Conservation (phyloP, 495 filamentous ascomycete species). For the Cladorrhinum samala region DNA sequence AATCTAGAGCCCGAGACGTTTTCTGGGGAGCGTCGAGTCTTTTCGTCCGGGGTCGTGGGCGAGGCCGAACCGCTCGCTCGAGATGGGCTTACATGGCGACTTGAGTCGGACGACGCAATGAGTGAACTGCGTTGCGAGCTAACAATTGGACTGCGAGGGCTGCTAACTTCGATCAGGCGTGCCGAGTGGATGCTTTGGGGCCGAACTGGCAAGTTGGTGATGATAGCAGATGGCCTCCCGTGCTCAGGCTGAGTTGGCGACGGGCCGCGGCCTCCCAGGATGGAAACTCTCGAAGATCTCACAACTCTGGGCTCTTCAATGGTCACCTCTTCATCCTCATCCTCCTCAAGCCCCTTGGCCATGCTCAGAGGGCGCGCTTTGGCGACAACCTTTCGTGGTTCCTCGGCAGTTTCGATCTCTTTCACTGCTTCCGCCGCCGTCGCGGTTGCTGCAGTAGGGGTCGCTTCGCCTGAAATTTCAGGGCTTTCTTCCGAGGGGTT, state of each 20-base stretch:
- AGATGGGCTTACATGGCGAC: slow-evolving; percentile 27
- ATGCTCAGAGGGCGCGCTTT: slow-evolving; percentile 8
- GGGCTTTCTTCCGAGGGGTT: background rate
- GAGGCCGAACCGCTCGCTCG: slow-evolving; percentile 33
- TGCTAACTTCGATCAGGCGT: slow-evolving; percentile 48
- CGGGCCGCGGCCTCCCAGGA: slow-evolving; percentile 36
- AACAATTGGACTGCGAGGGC: slow-evolving; percentile 37
- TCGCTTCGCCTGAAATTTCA: background rate
- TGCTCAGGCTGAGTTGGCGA: slow-evolving; percentile 37
- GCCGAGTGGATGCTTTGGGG: slow-evolving; percentile 48
- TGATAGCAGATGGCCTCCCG: slow-evolving; percentile 33
- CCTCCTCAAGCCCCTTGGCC: slow-evolving; percentile 23
- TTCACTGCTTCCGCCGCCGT: background rate
- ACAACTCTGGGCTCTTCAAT: slow-evolving; percentile 50
- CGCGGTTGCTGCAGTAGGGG: background rate
- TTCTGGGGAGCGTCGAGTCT: slow-evolving; percentile 13
- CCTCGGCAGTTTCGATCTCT: background rate
- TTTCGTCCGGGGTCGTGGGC: slow-evolving; percentile 37
- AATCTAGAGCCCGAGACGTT: slow-evolving; percentile 14
- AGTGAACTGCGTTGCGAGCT: slow-evolving; percentile 39
- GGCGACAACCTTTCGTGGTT: background rate
- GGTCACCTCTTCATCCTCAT: slow-evolving; percentile 38
- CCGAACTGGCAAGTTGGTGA: slow-evolving; percentile 32
- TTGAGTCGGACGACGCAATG: slow-evolving; percentile 31
- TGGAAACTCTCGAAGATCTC: slow-evolving; percentile 50